Conservation (phyloP, 163 green algal species). For the Scenedesmus sp. region DNA sequence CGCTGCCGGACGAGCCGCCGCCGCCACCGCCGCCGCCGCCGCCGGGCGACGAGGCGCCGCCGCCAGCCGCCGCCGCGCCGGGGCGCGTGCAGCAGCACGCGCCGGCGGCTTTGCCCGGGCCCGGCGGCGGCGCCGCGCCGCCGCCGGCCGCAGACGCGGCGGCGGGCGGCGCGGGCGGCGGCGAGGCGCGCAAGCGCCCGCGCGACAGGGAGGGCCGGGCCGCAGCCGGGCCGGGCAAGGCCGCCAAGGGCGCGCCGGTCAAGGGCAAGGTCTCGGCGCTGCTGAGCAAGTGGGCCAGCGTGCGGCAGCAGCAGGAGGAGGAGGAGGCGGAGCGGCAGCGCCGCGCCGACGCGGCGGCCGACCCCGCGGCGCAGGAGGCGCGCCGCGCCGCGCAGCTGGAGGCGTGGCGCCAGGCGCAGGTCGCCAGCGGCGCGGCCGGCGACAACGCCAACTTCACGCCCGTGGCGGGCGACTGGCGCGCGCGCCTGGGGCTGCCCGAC, state of each 20-base stretch:
- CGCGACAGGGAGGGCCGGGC: background rate
- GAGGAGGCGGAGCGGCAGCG: constrained; percentile 59
- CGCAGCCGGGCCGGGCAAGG: background rate
- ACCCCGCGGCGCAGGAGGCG: constrained; percentile 46
- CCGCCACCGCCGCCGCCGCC: constrained; percentile 4
- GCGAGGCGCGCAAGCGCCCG: background rate
- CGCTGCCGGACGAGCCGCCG: constrained; percentile 13
- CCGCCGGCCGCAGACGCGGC: too few species aligned
- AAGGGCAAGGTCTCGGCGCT: constrained; percentile 56
- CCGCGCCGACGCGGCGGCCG: constrained; percentile 24
- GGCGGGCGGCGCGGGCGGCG: background rate
- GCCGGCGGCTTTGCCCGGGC: too few species aligned
- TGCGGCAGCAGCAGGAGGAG: constrained; percentile 55
- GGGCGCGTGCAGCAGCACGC: background rate
- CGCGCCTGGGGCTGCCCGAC: constrained; percentile 6
- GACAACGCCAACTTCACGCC: constrained; percentile 77
- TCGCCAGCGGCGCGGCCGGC: constrained; percentile 44
- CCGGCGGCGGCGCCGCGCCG: too few species aligned
- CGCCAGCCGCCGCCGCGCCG: too few species aligned
- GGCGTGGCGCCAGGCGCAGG: constrained; percentile 53
- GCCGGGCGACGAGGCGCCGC: background rate
- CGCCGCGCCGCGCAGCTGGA: constrained; percentile 49
- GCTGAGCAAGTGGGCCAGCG: constrained; percentile 72
- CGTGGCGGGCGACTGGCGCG: constrained; percentile 31
- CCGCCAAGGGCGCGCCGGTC: constrained; percentile 7